Base-by-base conservation (phyloP, 2,329 filamentous ascomycete genomes). In the Colletotrichum sublineola region DNA sequence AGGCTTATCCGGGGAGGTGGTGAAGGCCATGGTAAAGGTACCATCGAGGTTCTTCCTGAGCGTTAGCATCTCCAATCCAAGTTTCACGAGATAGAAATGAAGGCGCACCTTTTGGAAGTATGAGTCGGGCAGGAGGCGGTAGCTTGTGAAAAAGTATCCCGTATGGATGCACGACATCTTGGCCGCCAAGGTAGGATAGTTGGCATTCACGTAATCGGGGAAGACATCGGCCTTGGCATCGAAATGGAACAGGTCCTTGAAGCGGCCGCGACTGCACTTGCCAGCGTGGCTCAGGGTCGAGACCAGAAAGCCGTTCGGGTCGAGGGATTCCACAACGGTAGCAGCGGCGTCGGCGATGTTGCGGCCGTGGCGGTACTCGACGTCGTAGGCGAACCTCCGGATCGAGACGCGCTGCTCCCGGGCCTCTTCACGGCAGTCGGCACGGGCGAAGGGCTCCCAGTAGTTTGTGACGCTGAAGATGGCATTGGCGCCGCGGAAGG, bases 401-500 rank as follows among this genome's bases (percentile, higher is more conserved):
- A 82, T 84, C 0, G 81, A 82, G 20, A 86, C 77, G 6, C 83
- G 84, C 15, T 78, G 75, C 42, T 81, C 79, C 5, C 76, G 70
- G 3, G 83, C 85, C 63, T 80, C 79, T 31, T 79, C 76, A 15
- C 84, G 82, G 71, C 80, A 83, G 72, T 85, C 83, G 0, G 83
- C 81, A 3, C 83, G 80, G 76, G 84, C 83, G 75, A 88, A 88
- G 2, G 83, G 81, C 66, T 87, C 84, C 84, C 85, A 90, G 78
- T 87, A 90, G 73, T 90, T 84, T 0, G 88, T 90, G 62, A 88
- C 85, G 72, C 82, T 82, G 78, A 89, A 90, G 71, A 90, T 87
- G 68, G 84, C 76, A 70, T 85, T 83, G 24, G 86, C 86, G 9
- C 83, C 84, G 2, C 74, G 48, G 67, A 88, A 87, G 0, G 83